phyloP scores from a whole-genome alignment of 192 early-diverging fungal species.

The Podila clonocystis region DNA sequence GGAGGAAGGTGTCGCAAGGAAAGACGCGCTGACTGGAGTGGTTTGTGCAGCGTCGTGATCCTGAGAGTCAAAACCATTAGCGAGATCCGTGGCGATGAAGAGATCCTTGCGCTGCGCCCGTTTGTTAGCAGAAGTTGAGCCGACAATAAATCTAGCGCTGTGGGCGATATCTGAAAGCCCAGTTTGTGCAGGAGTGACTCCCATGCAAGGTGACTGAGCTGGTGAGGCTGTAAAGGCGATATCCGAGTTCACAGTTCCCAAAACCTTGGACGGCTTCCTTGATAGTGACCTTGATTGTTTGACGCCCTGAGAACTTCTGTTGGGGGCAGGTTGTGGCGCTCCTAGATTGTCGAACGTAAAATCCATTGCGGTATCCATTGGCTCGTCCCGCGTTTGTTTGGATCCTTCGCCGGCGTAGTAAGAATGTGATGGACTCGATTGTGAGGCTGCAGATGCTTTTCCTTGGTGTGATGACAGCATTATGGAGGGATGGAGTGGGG shows the following conservation, averaged over 20 bases:
- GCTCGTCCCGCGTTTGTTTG: slow-evolving; percentile 14
- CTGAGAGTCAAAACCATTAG: background rate
- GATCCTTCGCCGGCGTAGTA: background rate
- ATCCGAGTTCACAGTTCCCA: background rate
- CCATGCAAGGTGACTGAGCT: background rate
- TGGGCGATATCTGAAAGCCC: background rate
- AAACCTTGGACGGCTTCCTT: background rate
- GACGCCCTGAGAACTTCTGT: background rate
- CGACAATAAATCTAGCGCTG: background rate
- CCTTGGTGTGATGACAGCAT: slow-evolving; percentile 49
- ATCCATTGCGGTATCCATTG: slow-evolving; percentile 5
- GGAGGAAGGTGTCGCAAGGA: background rate
- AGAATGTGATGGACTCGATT: slow-evolving; percentile 12
- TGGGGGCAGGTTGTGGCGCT: background rate
- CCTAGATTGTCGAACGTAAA: background rate
- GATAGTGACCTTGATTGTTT: background rate
- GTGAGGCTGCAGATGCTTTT: slow-evolving; percentile 9
- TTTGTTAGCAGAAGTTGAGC: background rate
- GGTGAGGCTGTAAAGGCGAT: background rate
- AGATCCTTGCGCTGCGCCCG: slow-evolving; percentile 24
- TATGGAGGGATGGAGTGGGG: background rate
- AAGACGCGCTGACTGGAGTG: background rate
- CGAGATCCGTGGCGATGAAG: slow-evolving; percentile 16
- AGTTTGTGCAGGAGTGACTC: background rate
- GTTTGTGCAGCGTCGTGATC: background rate